phyloP scores from a whole-genome alignment of 2,329 filamentous ascomycete genomes.

The Scytalidium lignicola region DNA sequence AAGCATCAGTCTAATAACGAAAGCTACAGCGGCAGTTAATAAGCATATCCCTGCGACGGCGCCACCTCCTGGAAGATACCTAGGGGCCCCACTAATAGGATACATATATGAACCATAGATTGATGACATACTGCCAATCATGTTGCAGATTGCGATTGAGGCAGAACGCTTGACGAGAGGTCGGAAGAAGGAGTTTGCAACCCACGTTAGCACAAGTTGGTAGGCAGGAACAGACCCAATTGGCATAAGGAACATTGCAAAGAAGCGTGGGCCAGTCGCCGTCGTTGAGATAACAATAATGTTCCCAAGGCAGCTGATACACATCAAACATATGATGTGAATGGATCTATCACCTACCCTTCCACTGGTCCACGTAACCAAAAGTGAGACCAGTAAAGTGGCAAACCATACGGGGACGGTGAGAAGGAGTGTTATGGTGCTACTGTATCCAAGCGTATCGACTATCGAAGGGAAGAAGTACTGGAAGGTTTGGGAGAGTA shows the following conservation, averaged over 20 bases:
- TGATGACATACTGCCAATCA: background rate
- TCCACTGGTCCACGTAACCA: constrained; percentile 8
- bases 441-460: constrained; percentile 23
- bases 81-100: background rate
- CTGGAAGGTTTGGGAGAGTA: constrained; percentile 10
- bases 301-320: constrained; percentile 11
- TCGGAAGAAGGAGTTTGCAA: background rate
- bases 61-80: constrained; percentile 15
- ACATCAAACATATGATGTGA: constrained; percentile 12
- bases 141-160: constrained; percentile 1
- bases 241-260: constrained; percentile 10
- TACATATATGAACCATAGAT: constrained; percentile 4
- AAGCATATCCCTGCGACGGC: constrained; percentile 31
- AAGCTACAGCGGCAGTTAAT: constrained; percentile 28
- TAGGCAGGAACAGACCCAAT: background rate
- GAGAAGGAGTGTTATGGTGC: constrained; percentile 12
- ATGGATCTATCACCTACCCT: constrained; percentile 12
- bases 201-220: background rate
- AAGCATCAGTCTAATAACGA: constrained; percentile 29
- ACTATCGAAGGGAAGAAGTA: constrained; percentile 27
- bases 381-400: constrained; percentile 2
- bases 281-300: constrained; percentile 5
- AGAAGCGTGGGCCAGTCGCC: constrained; percentile 10
- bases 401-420: constrained; percentile 14
- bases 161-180: constrained; percentile 5